Conservation (phyloP, 257 asterid species). For the Capsicum rhomboideum region DNA sequence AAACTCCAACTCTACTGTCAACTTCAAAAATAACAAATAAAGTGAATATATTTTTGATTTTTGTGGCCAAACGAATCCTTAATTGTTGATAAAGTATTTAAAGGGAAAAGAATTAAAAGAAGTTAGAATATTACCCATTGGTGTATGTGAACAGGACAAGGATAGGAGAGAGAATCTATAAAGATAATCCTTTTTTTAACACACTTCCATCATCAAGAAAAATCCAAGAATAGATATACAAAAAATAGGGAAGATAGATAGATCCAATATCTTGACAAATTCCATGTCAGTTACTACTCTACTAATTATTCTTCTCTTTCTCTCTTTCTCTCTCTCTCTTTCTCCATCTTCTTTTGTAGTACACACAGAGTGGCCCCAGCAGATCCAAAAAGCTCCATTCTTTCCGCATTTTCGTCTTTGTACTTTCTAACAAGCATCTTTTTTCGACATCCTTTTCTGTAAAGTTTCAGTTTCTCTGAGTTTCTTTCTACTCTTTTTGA, state of each 20-base stretch:
- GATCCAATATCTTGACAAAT: slow-evolving; percentile 57
- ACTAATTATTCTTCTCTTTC: slow-evolving; percentile 6
- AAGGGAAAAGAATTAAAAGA: neutral
- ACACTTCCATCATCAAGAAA: neutral
- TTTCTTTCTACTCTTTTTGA: slow-evolving; percentile 20
- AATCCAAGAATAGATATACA: slow-evolving; percentile 6
- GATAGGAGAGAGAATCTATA: neutral
- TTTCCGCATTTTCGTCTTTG: slow-evolving; percentile 26
- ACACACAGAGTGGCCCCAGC: slow-evolving; percentile 47
- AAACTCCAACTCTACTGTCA: too few species aligned
- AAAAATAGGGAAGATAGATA: neutral
- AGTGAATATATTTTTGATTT: too few species aligned
- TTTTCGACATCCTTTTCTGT: slow-evolving; percentile 17
- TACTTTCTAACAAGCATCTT: slow-evolving; percentile 21
- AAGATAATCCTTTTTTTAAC: neutral
- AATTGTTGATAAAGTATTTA: too few species aligned
- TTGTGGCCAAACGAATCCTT: too few species aligned
- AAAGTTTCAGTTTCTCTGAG: slow-evolving; percentile 13
- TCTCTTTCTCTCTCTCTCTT: slow-evolving; percentile 8
- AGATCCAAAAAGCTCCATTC: slow-evolving; percentile 60
- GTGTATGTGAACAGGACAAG: neutral
- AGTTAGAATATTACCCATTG: neutral
- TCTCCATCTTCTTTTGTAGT: slow-evolving; percentile 10
- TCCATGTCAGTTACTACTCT: slow-evolving; percentile 44
- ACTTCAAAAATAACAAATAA: too few species aligned